Evolutionary conservation across 1,284 basidiomycete genomes (phyloP).

Genomic region (Ceratobasidium sp.): DNA sequence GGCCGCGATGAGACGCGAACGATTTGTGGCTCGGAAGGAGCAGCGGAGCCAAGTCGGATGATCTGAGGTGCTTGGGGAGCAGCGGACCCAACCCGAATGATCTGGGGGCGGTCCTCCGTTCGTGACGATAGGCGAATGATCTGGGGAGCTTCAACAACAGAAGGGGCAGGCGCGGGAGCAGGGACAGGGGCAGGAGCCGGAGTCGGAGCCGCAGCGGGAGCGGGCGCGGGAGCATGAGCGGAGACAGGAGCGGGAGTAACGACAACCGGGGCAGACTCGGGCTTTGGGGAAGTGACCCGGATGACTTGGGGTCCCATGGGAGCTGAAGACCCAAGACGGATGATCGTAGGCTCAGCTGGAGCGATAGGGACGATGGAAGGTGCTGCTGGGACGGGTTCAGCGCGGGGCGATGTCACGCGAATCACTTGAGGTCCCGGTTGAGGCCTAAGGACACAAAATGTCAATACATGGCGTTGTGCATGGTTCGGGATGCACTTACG

Average conservation of each 20-base stretch:
- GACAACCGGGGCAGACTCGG: slow-evolving; percentile 18
- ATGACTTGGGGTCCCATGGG: slow-evolving; percentile 37
- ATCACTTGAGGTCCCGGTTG: slow-evolving; percentile 25
- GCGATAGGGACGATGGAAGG: not conserved
- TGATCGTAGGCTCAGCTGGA: slow-evolving; percentile 38
- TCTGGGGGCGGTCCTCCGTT: slow-evolving; percentile 18
- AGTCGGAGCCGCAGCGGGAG: slow-evolving; percentile 12
- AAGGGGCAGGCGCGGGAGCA: slow-evolving; percentile 4
- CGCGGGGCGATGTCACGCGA: slow-evolving; percentile 13
- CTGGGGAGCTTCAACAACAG: slow-evolving; percentile 16
- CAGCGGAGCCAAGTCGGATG: slow-evolving; percentile 29
- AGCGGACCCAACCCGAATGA: slow-evolving; percentile 27
- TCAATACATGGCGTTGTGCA: not conserved
- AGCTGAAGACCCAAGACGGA: slow-evolving; percentile 34
- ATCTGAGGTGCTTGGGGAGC: slow-evolving; percentile 26
- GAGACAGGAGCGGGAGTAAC: slow-evolving; percentile 28
- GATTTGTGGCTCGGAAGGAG: slow-evolving; percentile 33
- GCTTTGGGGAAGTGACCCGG: slow-evolving; percentile 34
- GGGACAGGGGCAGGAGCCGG: slow-evolving; percentile 12
- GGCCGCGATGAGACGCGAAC: slow-evolving; percentile 37
- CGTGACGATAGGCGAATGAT: slow-evolving; percentile 12
- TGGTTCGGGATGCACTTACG: not conserved
- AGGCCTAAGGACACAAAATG: not conserved
- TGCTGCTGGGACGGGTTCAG: not conserved
- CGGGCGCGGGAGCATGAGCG: not conserved